These are phyloP conservation scores for Ichthyophthirius multifiliis DNA, from an alignment of 169 alveolate species.

Conservation along the genomic window DNA sequence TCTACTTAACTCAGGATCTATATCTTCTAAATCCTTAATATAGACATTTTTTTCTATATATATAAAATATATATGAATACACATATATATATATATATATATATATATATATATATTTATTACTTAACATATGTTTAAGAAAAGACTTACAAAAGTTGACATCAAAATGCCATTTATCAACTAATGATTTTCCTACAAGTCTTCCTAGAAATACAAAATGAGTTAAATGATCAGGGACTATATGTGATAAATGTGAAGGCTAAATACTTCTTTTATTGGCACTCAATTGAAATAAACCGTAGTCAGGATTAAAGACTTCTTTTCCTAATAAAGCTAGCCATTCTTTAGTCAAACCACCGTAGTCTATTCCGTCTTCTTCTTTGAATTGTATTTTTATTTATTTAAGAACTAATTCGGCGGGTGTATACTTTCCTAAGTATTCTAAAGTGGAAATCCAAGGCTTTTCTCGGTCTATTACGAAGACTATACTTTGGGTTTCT, in stretches of 20 bases:
- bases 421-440: not conserved
- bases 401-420: not conserved
- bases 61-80: not conserved
- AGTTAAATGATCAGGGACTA: slow-evolving; percentile 3
- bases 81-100: not conserved
- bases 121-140: slow-evolving; percentile 12
- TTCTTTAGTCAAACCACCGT: slow-evolving; percentile 9
- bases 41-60: not conserved
- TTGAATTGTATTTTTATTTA: not conserved
- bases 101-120: not conserved
- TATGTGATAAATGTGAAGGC: not conserved
- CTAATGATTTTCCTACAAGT: slow-evolving; percentile 7
- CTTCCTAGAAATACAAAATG: slow-evolving; percentile 8
- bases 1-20: slow-evolving; percentile 12
- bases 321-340: not conserved
- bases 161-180: slow-evolving; percentile 3
- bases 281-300: not conserved
- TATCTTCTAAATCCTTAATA: slow-evolving; percentile 12
- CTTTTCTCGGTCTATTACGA: not conserved
- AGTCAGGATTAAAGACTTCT: slow-evolving; percentile 14
- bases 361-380: slow-evolving; percentile 4
- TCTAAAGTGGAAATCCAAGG: not conserved
- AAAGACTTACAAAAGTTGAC: not conserved
- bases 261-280: slow-evolving; percentile 2
- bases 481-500: not conserved